phyloP scores from a whole-genome alignment of 805 yeast species.

The Tetrapisispora pingtungensis region DNA sequence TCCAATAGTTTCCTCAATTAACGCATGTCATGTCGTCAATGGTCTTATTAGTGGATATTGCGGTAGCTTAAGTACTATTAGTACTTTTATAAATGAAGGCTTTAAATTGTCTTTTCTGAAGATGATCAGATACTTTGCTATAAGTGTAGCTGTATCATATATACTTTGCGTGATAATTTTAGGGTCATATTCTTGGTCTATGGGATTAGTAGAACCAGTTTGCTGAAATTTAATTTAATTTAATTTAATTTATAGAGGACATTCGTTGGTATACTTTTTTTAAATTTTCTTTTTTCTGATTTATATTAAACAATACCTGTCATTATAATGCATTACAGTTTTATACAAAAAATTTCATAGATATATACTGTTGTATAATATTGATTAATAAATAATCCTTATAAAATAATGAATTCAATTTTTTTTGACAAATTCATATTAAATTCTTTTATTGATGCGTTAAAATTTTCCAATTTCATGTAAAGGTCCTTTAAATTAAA shows the following conservation, averaged over 20 bases:
- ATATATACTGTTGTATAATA: background rate
- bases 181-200: conserved; percentile 68
- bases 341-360: no score
- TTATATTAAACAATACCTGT: no score
- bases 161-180: conserved; percentile 43
- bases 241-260: no score
- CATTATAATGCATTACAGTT: no score
- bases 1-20: conserved; percentile 25
- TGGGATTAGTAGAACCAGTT: conserved; percentile 16
- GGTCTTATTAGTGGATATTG: conserved; percentile 60
- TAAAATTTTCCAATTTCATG: conserved; percentile 1
- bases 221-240: no score
- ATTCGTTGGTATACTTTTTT: no score
- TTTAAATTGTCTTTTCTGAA: conserved; percentile 28
- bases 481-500: background rate
- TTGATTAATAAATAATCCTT: background rate
- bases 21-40: conserved; percentile 41
- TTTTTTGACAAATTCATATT: conserved; percentile 3
- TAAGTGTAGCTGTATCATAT: conserved; percentile 41
- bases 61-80: conserved; percentile 63
- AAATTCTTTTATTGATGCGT: background rate
- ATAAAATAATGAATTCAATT: background rate
- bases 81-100: conserved; percentile 69
- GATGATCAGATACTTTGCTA: conserved; percentile 42
- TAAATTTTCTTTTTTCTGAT: no score